Base-by-base conservation (phyloP, 1,139 yeast genomes). In the Nakaseomyces glabratus region DNA sequence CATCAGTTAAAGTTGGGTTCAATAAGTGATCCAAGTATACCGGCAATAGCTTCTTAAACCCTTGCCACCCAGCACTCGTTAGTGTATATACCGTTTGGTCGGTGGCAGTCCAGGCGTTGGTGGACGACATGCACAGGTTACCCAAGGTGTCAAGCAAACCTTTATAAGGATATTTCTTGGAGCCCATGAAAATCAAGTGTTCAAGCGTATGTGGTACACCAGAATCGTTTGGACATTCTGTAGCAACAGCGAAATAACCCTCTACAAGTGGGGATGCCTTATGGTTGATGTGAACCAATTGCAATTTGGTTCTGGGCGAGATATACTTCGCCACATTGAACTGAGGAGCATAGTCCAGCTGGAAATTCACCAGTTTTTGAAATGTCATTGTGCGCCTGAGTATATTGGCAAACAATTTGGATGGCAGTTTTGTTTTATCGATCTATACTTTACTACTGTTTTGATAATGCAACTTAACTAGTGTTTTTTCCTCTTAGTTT, bases 131-230 rank as follows among this genome's bases (percentile, higher is more conserved):
- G 46, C 86, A 77, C 39, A 85, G 62, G 53, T 86, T 85, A 5
- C 97, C 95, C 38, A 88, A 68, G 6, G 77, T 77, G 51, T 93
- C 98, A 33, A 93, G 65, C 35, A 88, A 64, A 3, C 98, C 98
- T 58, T 90, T 90, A 57, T 79, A 88, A 0, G 98, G 98, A 48
- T 77, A 85, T 40, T 77, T 75, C 42, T 79, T 67, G 2, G 95
- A 82, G 1, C 99, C 99, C 94, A 88, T 82, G 55, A 93, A 93
- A 26, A 90, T 70, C 53, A 93, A 66, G 61, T 93, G 99, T 59
- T 93, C 98, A 37, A 93, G 63, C 1, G 99, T 90, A 54, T 93
- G 99, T 3, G 99, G 98, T 39, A 82, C 74, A 4, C 99, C 99
- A 13, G 90, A 73, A 56, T 88, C 93, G 54, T 84, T 75, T 19